Percentiles rank a stretch among this genome's conserved stretches.
phyloP scores from a whole-genome alignment of 495 filamentous ascomycete genomes.

The Aspergillus nanangensis region DNA sequence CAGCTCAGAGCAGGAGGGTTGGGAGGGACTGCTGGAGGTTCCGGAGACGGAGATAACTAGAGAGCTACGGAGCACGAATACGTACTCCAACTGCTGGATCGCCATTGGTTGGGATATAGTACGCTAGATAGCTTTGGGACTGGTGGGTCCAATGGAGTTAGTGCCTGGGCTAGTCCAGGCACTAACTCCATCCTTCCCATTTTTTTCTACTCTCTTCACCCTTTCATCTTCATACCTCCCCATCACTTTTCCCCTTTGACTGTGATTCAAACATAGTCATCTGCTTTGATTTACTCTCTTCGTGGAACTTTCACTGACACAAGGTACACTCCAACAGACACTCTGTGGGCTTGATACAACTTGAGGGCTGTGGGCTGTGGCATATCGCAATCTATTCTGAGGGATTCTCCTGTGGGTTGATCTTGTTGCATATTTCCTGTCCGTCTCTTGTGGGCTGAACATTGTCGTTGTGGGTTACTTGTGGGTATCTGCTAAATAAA shows the following conservation, averaged over 20 bases:
- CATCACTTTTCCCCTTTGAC: conserved; percentile 13
- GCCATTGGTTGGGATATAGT: too few relatives aligned
- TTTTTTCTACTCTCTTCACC: conserved; percentile 7
- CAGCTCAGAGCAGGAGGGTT: neutral
- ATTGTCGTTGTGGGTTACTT: conserved; percentile 45
- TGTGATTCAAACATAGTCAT: conserved; percentile 10
- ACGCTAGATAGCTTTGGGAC: neutral
- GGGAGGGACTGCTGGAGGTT: neutral
- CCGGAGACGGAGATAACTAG: neutral
- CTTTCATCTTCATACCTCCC: conserved; percentile 11
- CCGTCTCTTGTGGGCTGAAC: conserved; percentile 44
- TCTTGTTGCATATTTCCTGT: conserved; percentile 41
- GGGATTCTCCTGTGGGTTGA: conserved; percentile 42
- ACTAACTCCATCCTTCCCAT: conserved; percentile 3
- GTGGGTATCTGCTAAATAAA: conserved; percentile 29
- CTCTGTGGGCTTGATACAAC: conserved; percentile 44
- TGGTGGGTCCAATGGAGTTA: neutral
- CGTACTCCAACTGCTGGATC: too few relatives aligned
- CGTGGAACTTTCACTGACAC: conserved; percentile 27
- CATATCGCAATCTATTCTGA: conserved; percentile 39
- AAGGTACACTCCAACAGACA: conserved; percentile 44
- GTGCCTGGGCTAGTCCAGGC: conserved; percentile 13
- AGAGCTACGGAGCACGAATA: too few relatives aligned
- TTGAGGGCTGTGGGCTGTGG: conserved; percentile 47
- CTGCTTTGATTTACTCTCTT: conserved; percentile 10